Percentiles rank a stretch among this genome's conserved stretches.
Conservation (phyloP, 805 yeast genomes). For the Starmerella sp. region DNA sequence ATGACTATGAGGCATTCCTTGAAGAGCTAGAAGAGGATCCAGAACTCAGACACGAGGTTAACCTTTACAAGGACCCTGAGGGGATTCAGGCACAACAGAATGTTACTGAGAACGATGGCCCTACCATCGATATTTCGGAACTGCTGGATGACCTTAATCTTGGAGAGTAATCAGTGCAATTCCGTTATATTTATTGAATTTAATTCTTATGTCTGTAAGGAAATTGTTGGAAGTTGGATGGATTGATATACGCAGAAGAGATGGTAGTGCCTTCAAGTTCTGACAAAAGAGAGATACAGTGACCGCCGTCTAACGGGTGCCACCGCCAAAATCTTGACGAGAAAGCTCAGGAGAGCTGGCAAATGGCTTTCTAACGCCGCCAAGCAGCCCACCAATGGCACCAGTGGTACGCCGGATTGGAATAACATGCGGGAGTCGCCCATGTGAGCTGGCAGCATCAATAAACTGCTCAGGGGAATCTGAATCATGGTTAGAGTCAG, state of each 20-base stretch:
- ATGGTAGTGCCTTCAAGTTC: too few species aligned
- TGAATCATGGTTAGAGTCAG: background rate
- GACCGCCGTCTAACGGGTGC: too few species aligned
- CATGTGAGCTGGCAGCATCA: background rate
- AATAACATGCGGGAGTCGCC: background rate
- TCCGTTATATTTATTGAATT: too few species aligned
- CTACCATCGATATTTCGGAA: conserved; percentile 82
- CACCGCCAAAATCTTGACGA: background rate
- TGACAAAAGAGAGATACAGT: too few species aligned
- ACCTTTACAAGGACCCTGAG: conserved; percentile 60
- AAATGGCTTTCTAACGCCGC: background rate
- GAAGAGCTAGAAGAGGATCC: conserved; percentile 96
- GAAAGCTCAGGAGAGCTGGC: background rate
- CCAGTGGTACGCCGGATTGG: background rate
- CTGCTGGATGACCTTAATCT: conserved; percentile 79
- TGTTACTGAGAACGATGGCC: conserved; percentile 61
- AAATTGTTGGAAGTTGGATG: too few species aligned
- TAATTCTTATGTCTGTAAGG: too few species aligned
- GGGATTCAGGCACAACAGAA: conserved; percentile 2
- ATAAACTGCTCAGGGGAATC: background rate
- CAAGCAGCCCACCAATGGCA: background rate
- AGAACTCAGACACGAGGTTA: conserved; percentile 83
- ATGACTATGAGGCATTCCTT: conserved; percentile 87
- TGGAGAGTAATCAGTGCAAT: conserved; percentile 38
- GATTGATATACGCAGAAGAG: too few species aligned